Conservation (phyloP, 2,329 filamentous ascomycete genomes). For the Trichoderma sp. region DNA sequence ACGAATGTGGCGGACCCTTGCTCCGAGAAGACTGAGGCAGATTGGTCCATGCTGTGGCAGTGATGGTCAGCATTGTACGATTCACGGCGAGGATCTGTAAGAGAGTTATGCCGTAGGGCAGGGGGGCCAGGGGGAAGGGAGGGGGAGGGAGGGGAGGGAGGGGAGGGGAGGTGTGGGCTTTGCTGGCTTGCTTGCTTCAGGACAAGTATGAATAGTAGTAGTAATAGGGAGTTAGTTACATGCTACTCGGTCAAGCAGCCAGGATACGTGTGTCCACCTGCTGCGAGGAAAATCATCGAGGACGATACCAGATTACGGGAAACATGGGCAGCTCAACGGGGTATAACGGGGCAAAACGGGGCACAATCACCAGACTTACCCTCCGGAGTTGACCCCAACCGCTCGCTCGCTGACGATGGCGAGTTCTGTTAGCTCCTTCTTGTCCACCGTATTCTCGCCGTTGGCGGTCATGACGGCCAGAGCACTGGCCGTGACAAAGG, state of each 20-base stretch:
- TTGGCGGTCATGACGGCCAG: slow-evolving; percentile 86
- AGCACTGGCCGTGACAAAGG: slow-evolving; percentile 86
- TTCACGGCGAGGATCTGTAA: background rate
- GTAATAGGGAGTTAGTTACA: too few species aligned
- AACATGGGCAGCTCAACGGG: background rate
- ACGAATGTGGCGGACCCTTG: slow-evolving; percentile 85
- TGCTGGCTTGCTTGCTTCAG: background rate
- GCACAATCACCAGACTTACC: slow-evolving; percentile 46
- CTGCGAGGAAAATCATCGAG: slow-evolving; percentile 17
- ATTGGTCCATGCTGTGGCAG: slow-evolving; percentile 80
- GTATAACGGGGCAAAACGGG: background rate
- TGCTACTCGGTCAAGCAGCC: background rate
- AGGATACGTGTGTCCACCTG: slow-evolving; percentile 10
- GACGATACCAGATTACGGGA: background rate
- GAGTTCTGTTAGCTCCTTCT: slow-evolving; percentile 86
- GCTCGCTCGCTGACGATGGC: slow-evolving; percentile 92
- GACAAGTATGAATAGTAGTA: background rate
- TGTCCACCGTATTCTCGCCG: slow-evolving; percentile 73
- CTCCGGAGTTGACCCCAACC: slow-evolving; percentile 94
- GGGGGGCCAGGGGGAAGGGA: background rate
- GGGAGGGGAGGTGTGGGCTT: background rate
- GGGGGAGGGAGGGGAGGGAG: background rate
- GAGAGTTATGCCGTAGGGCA: background rate
- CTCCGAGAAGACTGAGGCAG: slow-evolving; percentile 89
- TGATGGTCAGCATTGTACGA: slow-evolving; percentile 10